Evolutionary conservation across 1,139 yeast genomes (phyloP).

Genomic region (Pichia sp.): DNA sequence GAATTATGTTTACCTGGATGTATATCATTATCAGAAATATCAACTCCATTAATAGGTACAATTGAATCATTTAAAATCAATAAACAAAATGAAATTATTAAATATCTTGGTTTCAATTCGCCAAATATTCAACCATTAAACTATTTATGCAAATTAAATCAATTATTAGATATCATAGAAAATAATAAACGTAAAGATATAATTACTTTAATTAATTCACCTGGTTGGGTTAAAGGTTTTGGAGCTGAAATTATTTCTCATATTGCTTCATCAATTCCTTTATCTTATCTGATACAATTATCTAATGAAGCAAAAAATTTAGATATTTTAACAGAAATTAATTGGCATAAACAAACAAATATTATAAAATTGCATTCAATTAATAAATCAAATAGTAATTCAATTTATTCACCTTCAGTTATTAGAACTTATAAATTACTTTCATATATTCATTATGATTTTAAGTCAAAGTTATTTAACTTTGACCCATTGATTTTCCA

Average conservation of each 20-base stretch:
- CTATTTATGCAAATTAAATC: slow-evolving; percentile 43
- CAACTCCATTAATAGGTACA: slow-evolving; percentile 31
- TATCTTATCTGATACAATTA: slow-evolving; percentile 49
- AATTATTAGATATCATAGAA: slow-evolving; percentile 31
- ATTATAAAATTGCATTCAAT: slow-evolving; percentile 5
- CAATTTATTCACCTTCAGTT: slow-evolving; percentile 42
- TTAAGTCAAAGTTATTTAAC: slow-evolving; percentile 32
- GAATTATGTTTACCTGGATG: slow-evolving; percentile 72
- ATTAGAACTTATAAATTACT: slow-evolving; percentile 46
- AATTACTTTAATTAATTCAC: slow-evolving; percentile 65
- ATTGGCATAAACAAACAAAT: slow-evolving; percentile 6
- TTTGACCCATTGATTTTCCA: slow-evolving; percentile 43
- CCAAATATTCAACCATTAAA: slow-evolving; percentile 65
- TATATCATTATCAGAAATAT: slow-evolving; percentile 39
- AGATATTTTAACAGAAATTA: slow-evolving; percentile 8
- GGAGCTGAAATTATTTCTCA: slow-evolving; percentile 61
- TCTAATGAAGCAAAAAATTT: slow-evolving; percentile 8
- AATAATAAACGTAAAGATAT: slow-evolving; percentile 26
- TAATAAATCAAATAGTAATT: neutral
- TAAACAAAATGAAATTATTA: slow-evolving; percentile 26
- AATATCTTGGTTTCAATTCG: slow-evolving; percentile 62
- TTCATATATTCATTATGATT: slow-evolving; percentile 45
- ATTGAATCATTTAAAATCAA: slow-evolving; percentile 24
- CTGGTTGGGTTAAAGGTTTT: slow-evolving; percentile 92
- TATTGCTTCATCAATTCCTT: slow-evolving; percentile 42